Base-by-base conservation (phyloP, 192 early-diverging fungal species). In the Anaeromyces robustus region DNA sequence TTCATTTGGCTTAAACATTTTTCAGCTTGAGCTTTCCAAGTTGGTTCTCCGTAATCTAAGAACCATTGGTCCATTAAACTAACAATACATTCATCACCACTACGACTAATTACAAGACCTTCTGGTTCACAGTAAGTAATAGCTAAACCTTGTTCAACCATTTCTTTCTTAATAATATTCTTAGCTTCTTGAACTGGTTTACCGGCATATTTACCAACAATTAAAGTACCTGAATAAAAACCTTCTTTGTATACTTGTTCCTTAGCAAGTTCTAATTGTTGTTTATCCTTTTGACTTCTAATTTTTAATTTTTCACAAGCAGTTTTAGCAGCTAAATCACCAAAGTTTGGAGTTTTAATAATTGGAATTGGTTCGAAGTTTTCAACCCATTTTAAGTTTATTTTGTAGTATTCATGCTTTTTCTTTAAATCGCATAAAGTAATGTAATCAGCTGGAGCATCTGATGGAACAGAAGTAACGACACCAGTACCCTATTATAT, bases 61-160 rank as follows among this genome's bases (percentile, higher is more conserved):
- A 97, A 99, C 98, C 98, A 99, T 88, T 99, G 98, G 80, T 95
- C 94, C 85, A 94, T 93, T 84, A 97, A 86, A 43, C 95, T 94
- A 81, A 98, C 96, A 29, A 99, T 93, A 86, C 98, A 99, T 85
- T 97, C 96, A 81, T 99, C 98, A 59, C 94, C 98, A 82, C 92
- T 94, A 78, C 97, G 94, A 77, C 92, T 94, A 83, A 98, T 94
- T 80, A 99, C 95, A 52, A 93, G 89, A 77, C 90, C 89, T 82
- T 99, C 98, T 30, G 98, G 98, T 87, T 99, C 98, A 78, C 94
- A 94, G 85, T 98, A 99, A 17, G 90, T 88, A 84, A 99, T 95
- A 32, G 89, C 98, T 26, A 91, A 83, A 30, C 89, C 89, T 29
- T 82, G 68, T 19, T 92, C 88, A 78, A 98, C 92, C 81, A 99